Conservation (phyloP, 2,329 filamentous ascomycete species). For the Botrytis pseudocinerea region DNA sequence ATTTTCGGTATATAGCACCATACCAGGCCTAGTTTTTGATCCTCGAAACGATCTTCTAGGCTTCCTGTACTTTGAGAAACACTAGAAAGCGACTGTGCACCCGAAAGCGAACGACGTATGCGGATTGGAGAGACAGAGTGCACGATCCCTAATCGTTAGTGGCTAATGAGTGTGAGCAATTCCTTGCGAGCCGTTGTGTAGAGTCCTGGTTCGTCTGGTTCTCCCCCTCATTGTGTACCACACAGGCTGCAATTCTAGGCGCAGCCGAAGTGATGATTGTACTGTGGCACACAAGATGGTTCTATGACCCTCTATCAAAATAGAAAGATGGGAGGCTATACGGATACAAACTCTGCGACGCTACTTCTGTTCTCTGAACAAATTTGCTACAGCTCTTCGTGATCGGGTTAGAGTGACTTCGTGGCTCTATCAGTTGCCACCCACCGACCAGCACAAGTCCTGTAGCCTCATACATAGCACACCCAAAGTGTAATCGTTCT, state of each 20-base stretch:
- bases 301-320: neutral
- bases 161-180: neutral
- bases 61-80: slow-evolving; percentile 11
- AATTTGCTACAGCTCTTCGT: neutral
- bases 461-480: neutral
- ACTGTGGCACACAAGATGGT: too few species aligned
- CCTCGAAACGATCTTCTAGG: slow-evolving; percentile 1
- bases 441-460: neutral
- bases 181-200: neutral
- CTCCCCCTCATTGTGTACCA: neutral
- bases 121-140: neutral
- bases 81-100: neutral
- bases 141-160: neutral
- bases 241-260: neutral
- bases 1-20: neutral
- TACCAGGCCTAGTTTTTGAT: neutral
- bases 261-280: neutral
- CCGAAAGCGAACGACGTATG: neutral
- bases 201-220: neutral
- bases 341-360: neutral
- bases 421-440: neutral
- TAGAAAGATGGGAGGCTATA: neutral
- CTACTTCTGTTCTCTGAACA: neutral
- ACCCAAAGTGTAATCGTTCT: neutral
- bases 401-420: neutral